Evolutionary conservation across 2,329 filamentous ascomycete genomes (phyloP).

Genomic region (Epicoccum nigrum): DNA sequence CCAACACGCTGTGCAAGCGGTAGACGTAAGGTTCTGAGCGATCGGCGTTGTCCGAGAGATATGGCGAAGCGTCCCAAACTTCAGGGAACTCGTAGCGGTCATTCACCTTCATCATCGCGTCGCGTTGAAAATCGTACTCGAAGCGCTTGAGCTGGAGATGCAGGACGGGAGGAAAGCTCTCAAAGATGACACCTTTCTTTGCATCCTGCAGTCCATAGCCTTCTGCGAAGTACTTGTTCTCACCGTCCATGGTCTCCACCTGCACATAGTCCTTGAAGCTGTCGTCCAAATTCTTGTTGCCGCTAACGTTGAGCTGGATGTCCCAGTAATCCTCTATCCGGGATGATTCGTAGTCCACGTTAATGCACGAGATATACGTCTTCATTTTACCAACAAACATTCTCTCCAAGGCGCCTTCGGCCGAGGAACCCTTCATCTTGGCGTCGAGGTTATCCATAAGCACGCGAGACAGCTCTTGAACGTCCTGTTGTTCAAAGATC

Average conservation of each 20-base stretch:
- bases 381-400: constrained; percentile 98
- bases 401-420: constrained; percentile 84
- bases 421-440: constrained; percentile 95
- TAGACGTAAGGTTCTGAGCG: constrained; percentile 89
- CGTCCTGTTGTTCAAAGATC: constrained; percentile 98
- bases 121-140: constrained; percentile 94
- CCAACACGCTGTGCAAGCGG: constrained; percentile 90
- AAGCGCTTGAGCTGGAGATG: constrained; percentile 97
- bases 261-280: constrained; percentile 97
- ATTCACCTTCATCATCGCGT: constrained; percentile 99
- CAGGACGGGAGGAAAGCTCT: constrained; percentile 89
- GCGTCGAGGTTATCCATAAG: constrained; percentile 97
- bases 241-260: constrained; percentile 94
- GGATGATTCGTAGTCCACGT: constrained; percentile 96
- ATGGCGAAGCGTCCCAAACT: constrained; percentile 81
- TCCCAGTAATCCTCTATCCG: constrained; percentile 98
- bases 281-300: constrained; percentile 89
- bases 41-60: constrained; percentile 84
- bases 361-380: constrained; percentile 98
- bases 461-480: constrained; percentile 94
- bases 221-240: constrained; percentile 97
- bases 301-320: constrained; percentile 93
- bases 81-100: constrained; percentile 91
- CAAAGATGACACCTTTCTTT: constrained; percentile 97
- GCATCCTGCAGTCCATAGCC: constrained; percentile 93